Evolutionary conservation across 176 grass and related monocot genomes (phyloP).

Genomic region (Cenchrus americanus): DNA sequence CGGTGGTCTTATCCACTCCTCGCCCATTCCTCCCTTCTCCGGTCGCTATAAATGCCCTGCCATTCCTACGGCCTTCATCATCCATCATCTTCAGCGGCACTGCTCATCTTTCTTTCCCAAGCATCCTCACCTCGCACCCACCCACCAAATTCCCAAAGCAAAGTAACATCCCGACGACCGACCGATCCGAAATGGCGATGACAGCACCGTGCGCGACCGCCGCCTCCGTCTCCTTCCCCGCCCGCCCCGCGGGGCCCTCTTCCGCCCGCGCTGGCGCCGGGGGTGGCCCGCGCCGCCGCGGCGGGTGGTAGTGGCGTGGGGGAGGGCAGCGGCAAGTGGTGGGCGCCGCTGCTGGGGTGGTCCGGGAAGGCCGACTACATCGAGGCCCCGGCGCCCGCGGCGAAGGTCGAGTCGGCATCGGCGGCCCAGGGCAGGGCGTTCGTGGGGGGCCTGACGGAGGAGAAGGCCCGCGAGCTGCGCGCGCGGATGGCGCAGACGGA

Average conservation of each 20-base stretch:
- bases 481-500: constrained; percentile 68
- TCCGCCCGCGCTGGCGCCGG: not conserved
- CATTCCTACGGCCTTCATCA: fast-evolving
- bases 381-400: constrained; percentile 14
- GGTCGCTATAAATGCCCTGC: constrained; percentile 40
- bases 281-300: not conserved
- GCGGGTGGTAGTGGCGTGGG: not conserved
- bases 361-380: constrained; percentile 75
- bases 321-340: constrained; percentile 58
- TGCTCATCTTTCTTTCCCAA: too few relatives aligned
- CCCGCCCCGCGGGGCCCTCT: not conserved
- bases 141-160: constrained; percentile 12
- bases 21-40: too few relatives aligned
- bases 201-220: not conserved
- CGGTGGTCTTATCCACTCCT: constrained; percentile 40
- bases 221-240: not conserved
- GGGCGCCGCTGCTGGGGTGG: constrained; percentile 79
- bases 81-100: not conserved
- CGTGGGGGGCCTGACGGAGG: constrained; percentile 61
- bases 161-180: not conserved
- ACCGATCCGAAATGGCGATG: constrained; percentile 32
- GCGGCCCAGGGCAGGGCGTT: constrained; percentile 19
- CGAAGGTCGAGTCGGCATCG: not conserved
- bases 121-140: not conserved
- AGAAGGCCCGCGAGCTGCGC: constrained; percentile 83